Percentiles rank a stretch among this genome's conserved stretches.
phyloP scores from a whole-genome alignment of 768 basidiomycete species.

The Gloeostereum incarnatum region DNA sequence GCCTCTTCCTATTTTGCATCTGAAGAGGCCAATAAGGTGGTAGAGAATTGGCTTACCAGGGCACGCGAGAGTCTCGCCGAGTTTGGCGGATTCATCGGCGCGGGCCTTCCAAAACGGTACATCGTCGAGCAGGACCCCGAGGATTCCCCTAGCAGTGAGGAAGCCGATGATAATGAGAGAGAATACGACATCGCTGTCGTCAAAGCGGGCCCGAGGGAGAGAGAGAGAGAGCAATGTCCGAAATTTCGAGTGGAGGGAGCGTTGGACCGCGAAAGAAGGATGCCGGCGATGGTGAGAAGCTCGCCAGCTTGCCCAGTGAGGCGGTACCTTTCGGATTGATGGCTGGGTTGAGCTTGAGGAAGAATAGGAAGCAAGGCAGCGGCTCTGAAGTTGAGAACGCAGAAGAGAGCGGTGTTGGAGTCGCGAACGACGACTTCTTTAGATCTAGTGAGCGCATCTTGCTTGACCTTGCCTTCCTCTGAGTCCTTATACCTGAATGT shows the following conservation, averaged over 20 bases:
- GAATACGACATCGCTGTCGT: slow-evolving; percentile 29
- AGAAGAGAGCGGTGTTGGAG: slow-evolving; percentile 46
- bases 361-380: slow-evolving; percentile 21
- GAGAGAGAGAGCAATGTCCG: slow-evolving; percentile 7
- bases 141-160: slow-evolving; percentile 25
- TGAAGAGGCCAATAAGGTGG: slow-evolving; percentile 40
- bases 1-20: slow-evolving; percentile 12
- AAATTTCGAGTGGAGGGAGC: not conserved
- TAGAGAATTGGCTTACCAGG: slow-evolving; percentile 71
- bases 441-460: slow-evolving; percentile 46
- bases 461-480: slow-evolving; percentile 1
- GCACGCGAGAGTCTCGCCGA: slow-evolving; percentile 61
- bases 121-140: slow-evolving; percentile 39
- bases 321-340: slow-evolving; percentile 72
- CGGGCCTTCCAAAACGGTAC: slow-evolving; percentile 41
- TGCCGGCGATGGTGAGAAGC: slow-evolving; percentile 28
- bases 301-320: slow-evolving; percentile 48
- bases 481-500: slow-evolving; percentile 1
- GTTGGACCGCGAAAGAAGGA: slow-evolving; percentile 25
- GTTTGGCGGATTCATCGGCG: slow-evolving; percentile 58
- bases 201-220: slow-evolving; percentile 15
- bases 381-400: slow-evolving; percentile 31
- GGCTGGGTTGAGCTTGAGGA: slow-evolving; percentile 50
- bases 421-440: slow-evolving; percentile 65
- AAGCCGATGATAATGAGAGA: slow-evolving; percentile 1